phyloP scores from a whole-genome alignment of 768 basidiomycete genomes.

The Russula compacta region DNA sequence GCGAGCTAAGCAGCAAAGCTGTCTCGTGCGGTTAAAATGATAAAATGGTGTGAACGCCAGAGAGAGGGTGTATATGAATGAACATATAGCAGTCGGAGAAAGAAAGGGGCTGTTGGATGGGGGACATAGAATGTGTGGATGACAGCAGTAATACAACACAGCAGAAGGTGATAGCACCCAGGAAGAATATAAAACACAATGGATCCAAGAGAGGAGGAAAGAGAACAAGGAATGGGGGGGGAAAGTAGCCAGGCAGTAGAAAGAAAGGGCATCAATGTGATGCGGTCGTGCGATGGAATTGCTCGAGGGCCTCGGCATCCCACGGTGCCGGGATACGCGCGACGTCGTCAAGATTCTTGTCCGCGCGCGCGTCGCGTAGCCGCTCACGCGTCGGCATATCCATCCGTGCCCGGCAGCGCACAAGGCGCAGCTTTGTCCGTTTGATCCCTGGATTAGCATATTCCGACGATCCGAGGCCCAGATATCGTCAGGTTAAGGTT shows the following conservation, averaged over 20 bases:
- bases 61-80: not conserved
- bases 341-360: slow-evolving; percentile 71
- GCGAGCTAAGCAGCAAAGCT: not conserved
- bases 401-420: slow-evolving; percentile 70
- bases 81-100: not conserved
- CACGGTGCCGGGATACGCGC: slow-evolving; percentile 57
- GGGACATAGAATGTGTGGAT: not conserved
- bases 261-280: not conserved
- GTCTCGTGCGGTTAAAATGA: not conserved
- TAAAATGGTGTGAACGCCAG: not conserved
- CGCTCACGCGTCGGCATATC: slow-evolving; percentile 66
- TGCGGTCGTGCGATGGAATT: slow-evolving; percentile 7
- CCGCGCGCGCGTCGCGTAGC: slow-evolving; percentile 65
- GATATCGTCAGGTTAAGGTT: too few species aligned
- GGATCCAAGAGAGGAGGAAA: not conserved
- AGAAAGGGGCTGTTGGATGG: not conserved
- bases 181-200: not conserved
- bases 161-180: not conserved
- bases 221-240: not conserved
- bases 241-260: too few species aligned
- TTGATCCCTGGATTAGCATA: slow-evolving; percentile 55
- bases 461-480: too few species aligned
- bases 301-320: slow-evolving; percentile 23
- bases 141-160: not conserved
- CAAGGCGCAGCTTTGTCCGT: slow-evolving; percentile 73